Base-by-base conservation (phyloP, 257 asterid genomes). In the Nicotiana paniculata region DNA sequence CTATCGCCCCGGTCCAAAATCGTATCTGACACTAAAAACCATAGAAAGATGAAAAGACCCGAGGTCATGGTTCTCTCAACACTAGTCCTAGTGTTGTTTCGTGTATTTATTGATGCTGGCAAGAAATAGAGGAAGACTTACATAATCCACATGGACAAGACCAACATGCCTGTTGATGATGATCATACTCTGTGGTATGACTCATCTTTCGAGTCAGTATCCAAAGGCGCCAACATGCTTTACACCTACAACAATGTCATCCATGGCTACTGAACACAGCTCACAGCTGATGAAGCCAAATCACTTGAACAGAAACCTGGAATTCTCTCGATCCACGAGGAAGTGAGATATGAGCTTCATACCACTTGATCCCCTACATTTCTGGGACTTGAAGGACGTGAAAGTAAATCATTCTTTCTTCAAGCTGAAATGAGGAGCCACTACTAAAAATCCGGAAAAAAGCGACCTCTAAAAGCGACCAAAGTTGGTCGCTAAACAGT, bases 341-440 rank as follows among this genome's bases (percentile, higher is more conserved):
- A 91, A 39, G 57, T 76, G 54, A 81, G 15, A 15, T 91, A 90
- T 9, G 70, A 89, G 63, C 92, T 92, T 81, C 97, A 92, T 85
- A 93, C 97, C 65, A 93, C 97, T 62, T 86, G 97, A 83, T 88
- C 97, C 70, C 97, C 97, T 0, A 90, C 86, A 74, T 93, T 93
- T 81, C 93, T 93, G 1, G 95, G 94, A 26, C 90, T 93, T 17
- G 88, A 81, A 62, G 88, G 84, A 54, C 77, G 69, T 8, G 87
- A 86, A 79, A 77, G 80, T 10, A 90, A 85, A 35, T 77, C 72
- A 28, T 69, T 62, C 80, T 39, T 81, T 21, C 89, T 86, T 4
- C 81, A 77, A 46, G 77, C 91, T 6, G 80, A 78, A 85, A 84
- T 86, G 9, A 82, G 80, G 18, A 86, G 89, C 24, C 24, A 21